Conservation (phyloP, 139 green algal species). For the Prasinococcaceae sp. region DNA sequence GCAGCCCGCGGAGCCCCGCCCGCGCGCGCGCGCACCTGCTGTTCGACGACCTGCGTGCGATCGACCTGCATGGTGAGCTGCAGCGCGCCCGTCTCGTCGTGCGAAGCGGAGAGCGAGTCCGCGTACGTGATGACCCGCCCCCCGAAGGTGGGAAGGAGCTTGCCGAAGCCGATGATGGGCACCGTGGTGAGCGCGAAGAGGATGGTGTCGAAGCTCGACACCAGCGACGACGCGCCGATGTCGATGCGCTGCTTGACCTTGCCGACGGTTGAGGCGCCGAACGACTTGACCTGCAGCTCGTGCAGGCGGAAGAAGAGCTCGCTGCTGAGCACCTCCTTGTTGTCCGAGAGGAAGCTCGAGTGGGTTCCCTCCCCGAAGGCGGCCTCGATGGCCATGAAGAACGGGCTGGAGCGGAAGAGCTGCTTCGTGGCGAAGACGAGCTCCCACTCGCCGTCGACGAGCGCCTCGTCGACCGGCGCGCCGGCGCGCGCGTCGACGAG, state of each 20-base stretch:
- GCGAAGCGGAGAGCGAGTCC: not conserved
- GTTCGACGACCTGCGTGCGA: conserved; percentile 8
- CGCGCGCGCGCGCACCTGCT: not conserved
- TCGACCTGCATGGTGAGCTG: conserved; percentile 9
- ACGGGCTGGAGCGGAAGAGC: conserved; percentile 19
- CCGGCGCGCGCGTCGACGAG: not conserved
- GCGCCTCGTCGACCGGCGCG: not conserved
- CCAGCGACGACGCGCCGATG: not conserved
- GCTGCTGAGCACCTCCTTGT: not conserved
- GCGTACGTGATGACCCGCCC: conserved; percentile 11
- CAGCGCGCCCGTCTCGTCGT: not conserved
- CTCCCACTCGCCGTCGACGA: conserved; percentile 16
- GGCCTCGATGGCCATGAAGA: conserved; percentile 24
- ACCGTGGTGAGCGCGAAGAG: conserved; percentile 21
- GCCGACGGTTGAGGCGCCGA: conserved; percentile 18
- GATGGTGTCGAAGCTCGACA: conserved; percentile 20
- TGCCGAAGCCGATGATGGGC: conserved; percentile 24
- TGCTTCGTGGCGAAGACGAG: conserved; percentile 14
- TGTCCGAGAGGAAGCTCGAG: not conserved
- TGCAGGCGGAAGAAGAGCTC: conserved; percentile 22
- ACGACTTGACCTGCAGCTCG: conserved; percentile 20
- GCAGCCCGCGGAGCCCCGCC: not conserved
- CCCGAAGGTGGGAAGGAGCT: conserved; percentile 25
- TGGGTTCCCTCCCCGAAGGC: conserved; percentile 9
- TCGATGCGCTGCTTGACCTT: conserved; percentile 7